phyloP scores from a whole-genome alignment of 768 basidiomycete genomes.

The Mycena alexandri region DNA sequence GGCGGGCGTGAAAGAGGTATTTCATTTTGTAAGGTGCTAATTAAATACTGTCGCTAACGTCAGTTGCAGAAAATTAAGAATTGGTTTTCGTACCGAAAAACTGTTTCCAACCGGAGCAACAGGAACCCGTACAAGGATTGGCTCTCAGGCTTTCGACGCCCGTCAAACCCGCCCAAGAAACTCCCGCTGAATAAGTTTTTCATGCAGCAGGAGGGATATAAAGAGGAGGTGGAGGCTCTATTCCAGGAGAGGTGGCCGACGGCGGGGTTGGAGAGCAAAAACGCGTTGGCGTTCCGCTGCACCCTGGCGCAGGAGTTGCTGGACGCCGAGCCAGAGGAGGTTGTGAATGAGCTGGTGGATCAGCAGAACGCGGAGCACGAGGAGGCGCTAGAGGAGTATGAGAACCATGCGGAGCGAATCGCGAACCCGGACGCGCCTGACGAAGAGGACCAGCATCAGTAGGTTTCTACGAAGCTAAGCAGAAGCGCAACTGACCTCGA shows the following conservation, averaged over 20 bases:
- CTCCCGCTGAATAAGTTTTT: not conserved
- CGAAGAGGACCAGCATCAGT: not conserved
- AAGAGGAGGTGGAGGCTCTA: not conserved
- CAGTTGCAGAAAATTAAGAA: not conserved
- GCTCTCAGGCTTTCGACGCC: not conserved
- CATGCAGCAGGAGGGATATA: conserved; percentile 4
- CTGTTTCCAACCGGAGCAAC: not conserved
- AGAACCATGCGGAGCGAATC: not conserved
- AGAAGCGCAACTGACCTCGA: not conserved
- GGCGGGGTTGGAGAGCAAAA: not conserved
- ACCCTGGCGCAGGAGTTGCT: not conserved
- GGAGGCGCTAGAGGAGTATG: not conserved
- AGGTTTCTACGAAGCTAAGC: too few relatives aligned
- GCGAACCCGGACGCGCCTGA: not conserved
- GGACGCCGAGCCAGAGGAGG: not conserved
- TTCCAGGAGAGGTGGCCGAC: not conserved
- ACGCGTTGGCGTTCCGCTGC: not conserved
- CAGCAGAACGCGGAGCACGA: not conserved
- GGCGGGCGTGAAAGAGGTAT: not conserved
- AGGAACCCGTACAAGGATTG: not conserved
- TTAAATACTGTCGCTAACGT: too few relatives aligned
- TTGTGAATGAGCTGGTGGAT: not conserved
- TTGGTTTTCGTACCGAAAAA: conserved; percentile 13
- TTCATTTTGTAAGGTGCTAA: too few relatives aligned
- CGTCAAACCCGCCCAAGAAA: not conserved